Evolutionary conservation across 306 rosid species (phyloP).

Genomic region (Quercus berberidifolia): DNA sequence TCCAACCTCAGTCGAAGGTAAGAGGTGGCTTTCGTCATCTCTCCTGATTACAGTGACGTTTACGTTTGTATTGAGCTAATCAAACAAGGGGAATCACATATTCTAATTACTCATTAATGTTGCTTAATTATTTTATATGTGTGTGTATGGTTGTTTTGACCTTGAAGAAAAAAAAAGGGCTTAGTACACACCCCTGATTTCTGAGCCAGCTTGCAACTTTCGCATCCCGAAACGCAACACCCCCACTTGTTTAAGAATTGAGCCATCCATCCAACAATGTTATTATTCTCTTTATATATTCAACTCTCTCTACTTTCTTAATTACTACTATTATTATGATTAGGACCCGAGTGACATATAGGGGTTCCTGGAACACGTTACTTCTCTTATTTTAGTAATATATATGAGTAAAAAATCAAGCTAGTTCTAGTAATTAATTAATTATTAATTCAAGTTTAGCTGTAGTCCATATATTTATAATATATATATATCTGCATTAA

Average conservation of each 20-base stretch:
- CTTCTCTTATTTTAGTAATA: background rate
- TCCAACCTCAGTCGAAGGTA: background rate
- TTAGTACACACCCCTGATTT: background rate
- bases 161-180: background rate
- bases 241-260: background rate
- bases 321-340: background rate
- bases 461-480: background rate
- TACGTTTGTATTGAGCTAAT: slow-evolving; percentile 5
- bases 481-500: too few species aligned
- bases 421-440: background rate
- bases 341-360: background rate
- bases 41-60: slow-evolving; percentile 36
- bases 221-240: background rate
- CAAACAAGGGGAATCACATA: background rate
- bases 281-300: background rate
- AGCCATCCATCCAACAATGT: background rate
- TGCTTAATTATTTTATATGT: background rate
- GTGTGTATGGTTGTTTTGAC: background rate
- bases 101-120: background rate
- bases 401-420: background rate
- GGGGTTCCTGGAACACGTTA: background rate
- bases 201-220: background rate
- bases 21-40: slow-evolving; percentile 26
- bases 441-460: background rate
- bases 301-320: background rate